Evolutionary conservation across 805 yeast species (phyloP).

Genomic region (Candida quercuum): DNA sequence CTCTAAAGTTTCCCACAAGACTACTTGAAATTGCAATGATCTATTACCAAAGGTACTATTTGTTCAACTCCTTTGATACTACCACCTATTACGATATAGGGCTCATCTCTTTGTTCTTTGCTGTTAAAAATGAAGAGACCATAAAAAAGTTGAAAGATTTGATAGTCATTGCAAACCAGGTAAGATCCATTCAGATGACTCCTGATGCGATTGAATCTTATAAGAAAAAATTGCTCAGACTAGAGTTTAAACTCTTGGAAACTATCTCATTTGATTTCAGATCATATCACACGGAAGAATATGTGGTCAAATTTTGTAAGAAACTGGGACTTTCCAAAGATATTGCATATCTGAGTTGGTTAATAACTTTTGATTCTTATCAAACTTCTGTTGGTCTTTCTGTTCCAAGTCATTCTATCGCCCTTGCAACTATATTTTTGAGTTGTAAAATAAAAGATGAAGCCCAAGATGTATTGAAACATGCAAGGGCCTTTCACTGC

Average conservation of each 20-base stretch:
- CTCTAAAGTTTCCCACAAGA: slow-evolving; percentile 61
- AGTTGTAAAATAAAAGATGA: slow-evolving; percentile 43
- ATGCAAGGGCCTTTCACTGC: slow-evolving; percentile 9
- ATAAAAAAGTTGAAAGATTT: slow-evolving; percentile 69
- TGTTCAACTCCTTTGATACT: slow-evolving; percentile 57
- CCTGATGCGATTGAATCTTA: slow-evolving; percentile 44
- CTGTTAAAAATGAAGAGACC: slow-evolving; percentile 79
- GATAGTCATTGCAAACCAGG: slow-evolving; percentile 34
- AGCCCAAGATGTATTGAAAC: slow-evolving; percentile 20
- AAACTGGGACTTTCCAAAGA: slow-evolving; percentile 40
- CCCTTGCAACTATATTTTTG: slow-evolving; percentile 60
- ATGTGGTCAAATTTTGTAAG: slow-evolving; percentile 57
- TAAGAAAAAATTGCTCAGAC: slow-evolving; percentile 46
- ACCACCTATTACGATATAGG: slow-evolving; percentile 58
- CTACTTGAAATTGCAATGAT: slow-evolving; percentile 68
- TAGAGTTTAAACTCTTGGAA: slow-evolving; percentile 73
- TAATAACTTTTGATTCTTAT: slow-evolving; percentile 67
- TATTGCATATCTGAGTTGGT: slow-evolving; percentile 59
- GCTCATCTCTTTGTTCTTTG: slow-evolving; percentile 59
- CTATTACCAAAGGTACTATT: slow-evolving; percentile 64
- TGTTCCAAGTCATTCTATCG: slow-evolving; percentile 71
- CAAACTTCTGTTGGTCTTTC: slow-evolving; percentile 63
- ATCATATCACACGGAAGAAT: slow-evolving; percentile 59
- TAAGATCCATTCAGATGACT: slow-evolving; percentile 23
- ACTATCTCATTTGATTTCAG: slow-evolving; percentile 78